Percentiles rank a stretch among this genome's conserved stretches.
phyloP scores from a whole-genome alignment of 768 basidiomycete species.

The Lactarius sp. region DNA sequence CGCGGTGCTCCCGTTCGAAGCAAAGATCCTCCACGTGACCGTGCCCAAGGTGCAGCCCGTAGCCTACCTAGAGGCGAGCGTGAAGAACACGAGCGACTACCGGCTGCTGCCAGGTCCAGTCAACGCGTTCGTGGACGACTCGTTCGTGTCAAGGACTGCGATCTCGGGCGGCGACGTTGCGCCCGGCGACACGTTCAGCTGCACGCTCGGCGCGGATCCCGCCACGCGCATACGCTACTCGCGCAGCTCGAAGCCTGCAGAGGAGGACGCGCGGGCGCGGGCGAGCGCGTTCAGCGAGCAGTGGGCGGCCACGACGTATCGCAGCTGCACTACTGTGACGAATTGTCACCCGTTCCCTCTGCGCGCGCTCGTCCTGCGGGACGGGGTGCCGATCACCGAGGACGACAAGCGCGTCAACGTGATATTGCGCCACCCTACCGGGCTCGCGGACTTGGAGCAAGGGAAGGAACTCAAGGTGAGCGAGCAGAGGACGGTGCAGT shows the following conservation, averaged over 20 bases:
- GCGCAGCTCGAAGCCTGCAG: slow-evolving; percentile 37
- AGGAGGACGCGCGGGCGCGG: slow-evolving; percentile 10
- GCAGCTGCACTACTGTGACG: slow-evolving; percentile 36
- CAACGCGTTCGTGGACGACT: slow-evolving; percentile 52
- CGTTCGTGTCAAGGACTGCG: slow-evolving; percentile 49
- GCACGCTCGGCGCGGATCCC: slow-evolving; percentile 45
- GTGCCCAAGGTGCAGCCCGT: slow-evolving; percentile 46
- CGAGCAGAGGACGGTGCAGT: slow-evolving; percentile 25
- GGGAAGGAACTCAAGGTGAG: slow-evolving; percentile 36
- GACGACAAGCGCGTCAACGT: slow-evolving; percentile 41
- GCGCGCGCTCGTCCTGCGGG: slow-evolving; percentile 42
- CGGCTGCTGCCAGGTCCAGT: slow-evolving; percentile 50
- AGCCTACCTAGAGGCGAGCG: slow-evolving; percentile 42
- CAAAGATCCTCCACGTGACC: slow-evolving; percentile 42
- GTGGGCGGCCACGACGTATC: slow-evolving; percentile 42
- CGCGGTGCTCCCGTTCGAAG: slow-evolving; percentile 44
- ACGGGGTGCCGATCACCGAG: slow-evolving; percentile 40
- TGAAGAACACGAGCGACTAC: slow-evolving; percentile 56
- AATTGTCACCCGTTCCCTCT: slow-evolving; percentile 47
- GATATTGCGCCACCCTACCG: slow-evolving; percentile 43
- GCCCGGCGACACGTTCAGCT: slow-evolving; percentile 47
- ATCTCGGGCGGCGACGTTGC: slow-evolving; percentile 43
- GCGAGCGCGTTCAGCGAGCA: slow-evolving; percentile 43
- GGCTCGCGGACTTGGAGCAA: slow-evolving; percentile 42
- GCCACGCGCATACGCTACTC: slow-evolving; percentile 36